Evolutionary conservation across 225 moss, liverwort and hornwort genomes (phyloP).

Genomic region (Asterella californica): DNA sequence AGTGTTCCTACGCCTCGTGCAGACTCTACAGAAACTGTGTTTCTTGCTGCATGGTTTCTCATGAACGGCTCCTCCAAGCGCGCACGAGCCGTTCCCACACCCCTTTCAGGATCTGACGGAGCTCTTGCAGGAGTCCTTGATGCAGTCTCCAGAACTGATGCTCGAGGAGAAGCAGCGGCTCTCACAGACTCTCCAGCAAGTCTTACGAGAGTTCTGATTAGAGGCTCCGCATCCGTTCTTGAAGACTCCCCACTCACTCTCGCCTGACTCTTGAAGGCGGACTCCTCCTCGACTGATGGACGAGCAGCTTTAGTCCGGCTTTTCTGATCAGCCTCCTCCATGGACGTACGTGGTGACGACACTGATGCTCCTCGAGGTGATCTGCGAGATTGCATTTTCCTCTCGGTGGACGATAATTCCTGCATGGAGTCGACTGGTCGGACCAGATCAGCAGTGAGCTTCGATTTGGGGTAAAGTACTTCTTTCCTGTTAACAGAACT

Average conservation of each 20-base stretch:
- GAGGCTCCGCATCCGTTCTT: background rate
- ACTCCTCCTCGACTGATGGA: conserved; percentile 15
- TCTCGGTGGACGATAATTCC: conserved; percentile 32
- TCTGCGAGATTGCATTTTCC: conserved; percentile 47
- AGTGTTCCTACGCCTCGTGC: background rate
- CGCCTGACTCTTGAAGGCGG: background rate
- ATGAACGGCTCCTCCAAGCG: background rate
- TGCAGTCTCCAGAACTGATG: background rate
- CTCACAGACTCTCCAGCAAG: background rate
- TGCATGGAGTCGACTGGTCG: conserved; percentile 19
- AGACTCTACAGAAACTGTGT: background rate
- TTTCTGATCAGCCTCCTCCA: background rate
- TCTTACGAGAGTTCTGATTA: background rate
- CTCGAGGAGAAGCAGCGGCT: background rate
- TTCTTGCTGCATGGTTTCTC: conserved; percentile 2
- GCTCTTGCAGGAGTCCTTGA: background rate
- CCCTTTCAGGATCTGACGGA: background rate
- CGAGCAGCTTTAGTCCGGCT: background rate
- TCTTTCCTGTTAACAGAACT: conserved; percentile 29
- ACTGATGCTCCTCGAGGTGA: conserved; percentile 29
- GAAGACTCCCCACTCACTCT: background rate
- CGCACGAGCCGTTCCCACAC: background rate
- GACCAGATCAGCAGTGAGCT: conserved; percentile 24
- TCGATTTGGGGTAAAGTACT: conserved; percentile 44
- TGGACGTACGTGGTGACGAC: background rate